A percentile compares a stretch with the other conserved stretches of the same genome.
Conservation (phyloP, 192 early-diverging fungal species). For the Backusella morwellensis region DNA sequence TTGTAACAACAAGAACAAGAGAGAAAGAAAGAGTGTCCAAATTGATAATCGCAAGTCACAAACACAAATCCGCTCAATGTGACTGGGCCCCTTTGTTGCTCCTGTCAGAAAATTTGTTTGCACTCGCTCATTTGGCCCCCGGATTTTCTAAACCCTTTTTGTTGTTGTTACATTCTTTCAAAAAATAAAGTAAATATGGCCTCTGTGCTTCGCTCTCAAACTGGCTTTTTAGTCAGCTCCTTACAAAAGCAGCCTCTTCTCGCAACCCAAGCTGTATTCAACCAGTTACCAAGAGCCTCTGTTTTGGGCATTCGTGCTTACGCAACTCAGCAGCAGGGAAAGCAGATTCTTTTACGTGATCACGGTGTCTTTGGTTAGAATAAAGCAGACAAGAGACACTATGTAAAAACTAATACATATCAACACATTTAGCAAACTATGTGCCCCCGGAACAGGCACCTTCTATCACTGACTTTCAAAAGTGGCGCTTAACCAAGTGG, state of each 20-base stretch:
- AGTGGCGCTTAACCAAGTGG: constrained; percentile 50
- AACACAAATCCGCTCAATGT: not conserved
- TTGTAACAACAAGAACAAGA: not conserved
- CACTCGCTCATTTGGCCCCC: not conserved
- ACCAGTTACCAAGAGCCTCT: constrained; percentile 4
- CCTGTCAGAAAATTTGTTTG: constrained; percentile 5
- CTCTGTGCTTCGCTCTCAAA: constrained; percentile 3
- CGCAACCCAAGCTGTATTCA: not conserved
- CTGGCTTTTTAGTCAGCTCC: constrained; percentile 4
- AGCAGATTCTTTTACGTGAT: constrained; percentile 35
- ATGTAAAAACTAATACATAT: not conserved
- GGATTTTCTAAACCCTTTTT: not conserved
- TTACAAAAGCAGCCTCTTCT: not conserved
- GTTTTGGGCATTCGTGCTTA: constrained; percentile 25
- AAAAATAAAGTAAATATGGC: not conserved
- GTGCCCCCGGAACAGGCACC: constrained; percentile 50
- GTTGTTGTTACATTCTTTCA: not conserved
- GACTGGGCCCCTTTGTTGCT: not conserved
- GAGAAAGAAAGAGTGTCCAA: not conserved
- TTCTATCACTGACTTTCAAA: constrained; percentile 44
- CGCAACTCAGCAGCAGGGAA: constrained; percentile 24
- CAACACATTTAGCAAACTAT: constrained; percentile 41
- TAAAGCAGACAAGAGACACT: not conserved
- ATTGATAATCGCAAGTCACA: constrained; percentile 9
- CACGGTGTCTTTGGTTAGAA: constrained; percentile 36